Conservation (phyloP, 108 stramenopile genomes). For the Stephanodiscus triporus region DNA sequence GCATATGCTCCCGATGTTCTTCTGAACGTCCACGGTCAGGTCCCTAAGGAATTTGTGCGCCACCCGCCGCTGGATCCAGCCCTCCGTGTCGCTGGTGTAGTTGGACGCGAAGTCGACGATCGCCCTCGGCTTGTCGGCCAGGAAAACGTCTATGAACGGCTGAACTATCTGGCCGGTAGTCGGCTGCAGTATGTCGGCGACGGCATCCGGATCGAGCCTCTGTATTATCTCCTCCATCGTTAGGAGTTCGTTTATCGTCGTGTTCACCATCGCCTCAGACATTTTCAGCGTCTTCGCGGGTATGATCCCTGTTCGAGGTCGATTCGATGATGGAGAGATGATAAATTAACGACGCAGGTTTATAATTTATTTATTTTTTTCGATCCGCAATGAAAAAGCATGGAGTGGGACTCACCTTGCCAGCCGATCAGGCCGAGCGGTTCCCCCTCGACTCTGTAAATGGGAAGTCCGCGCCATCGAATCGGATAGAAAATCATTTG, state of each 20-base stretch:
- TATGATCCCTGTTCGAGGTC: constrained; percentile 25
- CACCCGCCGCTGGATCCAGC: constrained; percentile 46
- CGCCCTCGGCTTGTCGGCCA: constrained; percentile 51
- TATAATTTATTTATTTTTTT: too few relatives aligned
- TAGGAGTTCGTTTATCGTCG: constrained; percentile 52
- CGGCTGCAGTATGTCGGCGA: constrained; percentile 49
- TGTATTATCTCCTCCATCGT: constrained; percentile 58
- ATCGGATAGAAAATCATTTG: constrained; percentile 67
- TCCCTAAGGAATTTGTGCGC: constrained; percentile 52
- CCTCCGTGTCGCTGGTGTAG: constrained; percentile 32
- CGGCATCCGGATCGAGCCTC: constrained; percentile 50
- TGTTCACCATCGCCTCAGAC: constrained; percentile 60
- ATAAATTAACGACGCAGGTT: too few relatives aligned
- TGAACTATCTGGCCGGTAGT: constrained; percentile 45
- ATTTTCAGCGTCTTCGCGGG: constrained; percentile 62
- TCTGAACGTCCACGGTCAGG: constrained; percentile 53
- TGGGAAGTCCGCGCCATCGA: constrained; percentile 52
- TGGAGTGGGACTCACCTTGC: constrained; percentile 36
- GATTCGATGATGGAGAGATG: background rate
- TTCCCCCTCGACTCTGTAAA: constrained; percentile 50
- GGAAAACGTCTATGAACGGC: constrained; percentile 53
- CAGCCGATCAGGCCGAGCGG: constrained; percentile 59
- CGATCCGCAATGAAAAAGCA: too few relatives aligned
- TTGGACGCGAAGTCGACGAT: constrained; percentile 41
- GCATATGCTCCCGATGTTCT: constrained; percentile 50